A percentile compares a stretch with the other conserved stretches of the same genome.
Evolutionary conservation across 306 rosid species (phyloP).

Genomic region (Sophora flavescens): DNA sequence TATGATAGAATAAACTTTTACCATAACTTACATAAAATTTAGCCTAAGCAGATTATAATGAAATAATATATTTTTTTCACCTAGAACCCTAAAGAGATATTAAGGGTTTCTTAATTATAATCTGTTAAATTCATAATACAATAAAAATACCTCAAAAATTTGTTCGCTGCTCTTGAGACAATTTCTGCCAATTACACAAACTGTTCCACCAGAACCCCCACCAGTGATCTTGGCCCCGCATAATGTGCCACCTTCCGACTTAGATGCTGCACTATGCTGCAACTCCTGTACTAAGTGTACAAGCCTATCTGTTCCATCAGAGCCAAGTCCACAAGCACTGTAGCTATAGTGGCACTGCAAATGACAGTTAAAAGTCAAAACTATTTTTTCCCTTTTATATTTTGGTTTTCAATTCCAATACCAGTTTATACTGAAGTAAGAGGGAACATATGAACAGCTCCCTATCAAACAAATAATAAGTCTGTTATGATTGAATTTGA

Average conservation of each 20-base stretch:
- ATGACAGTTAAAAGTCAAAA: conserved; percentile 9
- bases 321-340: conserved; percentile 88
- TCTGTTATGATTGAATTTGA: not conserved
- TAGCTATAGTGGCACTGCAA: conserved; percentile 94
- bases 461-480: conserved; percentile 15
- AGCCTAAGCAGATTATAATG: conserved; percentile 1
- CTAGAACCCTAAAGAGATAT: not conserved
- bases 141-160: conserved; percentile 74
- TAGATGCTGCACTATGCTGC: conserved; percentile 69
- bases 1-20: not conserved
- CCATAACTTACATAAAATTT: not conserved
- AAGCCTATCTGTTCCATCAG: conserved; percentile 93
- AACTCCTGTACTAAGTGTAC: conserved; percentile 83
- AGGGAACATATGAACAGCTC: not conserved
- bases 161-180: conserved; percentile 78
- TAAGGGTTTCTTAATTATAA: not conserved
- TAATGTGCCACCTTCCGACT: conserved; percentile 72
- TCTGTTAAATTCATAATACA: not conserved
- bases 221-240: conserved; percentile 94
- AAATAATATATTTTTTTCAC: not conserved
- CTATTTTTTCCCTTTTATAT: not conserved
- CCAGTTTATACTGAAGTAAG: conserved; percentile 11
- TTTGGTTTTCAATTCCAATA: conserved; percentile 25
- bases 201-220: conserved; percentile 98
- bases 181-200: conserved; percentile 82